These are phyloP conservation scores for Kwoniella pini DNA, from an alignment of 768 basidiomycete species.

Conservation along the genomic window DNA sequence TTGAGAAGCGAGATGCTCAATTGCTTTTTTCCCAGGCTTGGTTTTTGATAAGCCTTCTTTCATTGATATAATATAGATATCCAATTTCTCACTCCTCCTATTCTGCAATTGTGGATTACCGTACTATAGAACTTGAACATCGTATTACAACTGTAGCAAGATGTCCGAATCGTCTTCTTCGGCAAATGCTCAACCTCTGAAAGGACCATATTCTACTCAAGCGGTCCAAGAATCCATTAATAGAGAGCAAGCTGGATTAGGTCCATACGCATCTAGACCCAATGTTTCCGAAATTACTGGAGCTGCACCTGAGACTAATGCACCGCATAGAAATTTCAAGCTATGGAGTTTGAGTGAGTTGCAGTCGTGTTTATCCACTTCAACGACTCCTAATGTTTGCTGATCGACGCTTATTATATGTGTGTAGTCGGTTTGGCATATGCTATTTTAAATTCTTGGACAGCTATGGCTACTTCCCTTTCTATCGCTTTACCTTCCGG, in stretches of 20 bases:
- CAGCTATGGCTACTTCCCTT: constrained; percentile 41
- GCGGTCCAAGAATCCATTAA: constrained; percentile 22
- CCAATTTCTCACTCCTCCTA: too few relatives aligned
- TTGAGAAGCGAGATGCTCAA: too few relatives aligned
- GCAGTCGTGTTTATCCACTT: not conserved
- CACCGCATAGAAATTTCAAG: constrained; percentile 20
- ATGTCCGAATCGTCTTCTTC: constrained; percentile 12
- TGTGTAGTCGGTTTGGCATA: constrained; percentile 41
- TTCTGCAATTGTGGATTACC: too few relatives aligned
- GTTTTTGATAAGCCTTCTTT: too few relatives aligned
- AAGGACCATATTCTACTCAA: constrained; percentile 22
- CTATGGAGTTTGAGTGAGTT: constrained; percentile 31
- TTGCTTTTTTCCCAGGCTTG: too few relatives aligned
- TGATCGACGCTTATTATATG: not conserved
- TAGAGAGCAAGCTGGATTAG: constrained; percentile 22
- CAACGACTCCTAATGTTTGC: not conserved
- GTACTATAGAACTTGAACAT: too few relatives aligned
- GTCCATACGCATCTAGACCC: constrained; percentile 13
- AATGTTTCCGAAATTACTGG: not conserved
- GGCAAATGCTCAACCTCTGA: constrained; percentile 9
- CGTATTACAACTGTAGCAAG: not conserved
- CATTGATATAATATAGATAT: too few relatives aligned
- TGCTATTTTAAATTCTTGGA: constrained; percentile 46
- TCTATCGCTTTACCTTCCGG: constrained; percentile 42
- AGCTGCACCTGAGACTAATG: not conserved